A percentile compares a stretch with the other conserved stretches of the same genome.
These are phyloP conservation scores for Myxozyma sirexii DNA, from an alignment of 805 yeast genomes.

Conservation along the genomic window DNA sequence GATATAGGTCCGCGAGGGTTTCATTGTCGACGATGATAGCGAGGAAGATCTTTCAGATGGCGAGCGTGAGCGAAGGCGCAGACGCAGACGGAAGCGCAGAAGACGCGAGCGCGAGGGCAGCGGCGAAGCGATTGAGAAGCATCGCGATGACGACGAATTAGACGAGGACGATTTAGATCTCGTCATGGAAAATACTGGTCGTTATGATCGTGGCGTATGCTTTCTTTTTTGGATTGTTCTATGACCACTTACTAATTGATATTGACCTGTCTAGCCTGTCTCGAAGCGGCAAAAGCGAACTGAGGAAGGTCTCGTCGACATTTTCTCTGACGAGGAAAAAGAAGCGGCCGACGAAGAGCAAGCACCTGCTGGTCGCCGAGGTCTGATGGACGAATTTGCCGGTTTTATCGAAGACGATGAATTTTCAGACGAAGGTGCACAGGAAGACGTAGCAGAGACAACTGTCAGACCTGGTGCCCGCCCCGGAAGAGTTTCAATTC, in stretches of 20 bases:
- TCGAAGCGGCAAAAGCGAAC: slow-evolving; percentile 45
- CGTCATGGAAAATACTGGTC: slow-evolving; percentile 87
- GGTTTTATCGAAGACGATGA: slow-evolving; percentile 98
- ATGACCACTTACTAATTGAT: background rate
- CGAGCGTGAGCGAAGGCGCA: slow-evolving; percentile 35
- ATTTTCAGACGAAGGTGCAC: slow-evolving; percentile 77
- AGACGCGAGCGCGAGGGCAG: slow-evolving; percentile 37
- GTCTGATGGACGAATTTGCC: slow-evolving; percentile 78
- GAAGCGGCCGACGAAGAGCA: slow-evolving; percentile 41
- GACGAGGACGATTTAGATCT: slow-evolving; percentile 96
- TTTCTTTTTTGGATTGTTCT: background rate
- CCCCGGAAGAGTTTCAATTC: slow-evolving; percentile 37
- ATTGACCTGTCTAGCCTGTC: slow-evolving; percentile 18
- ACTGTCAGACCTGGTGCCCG: slow-evolving; percentile 5
- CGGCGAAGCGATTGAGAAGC: slow-evolving; percentile 25
- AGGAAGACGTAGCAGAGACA: slow-evolving; percentile 18
- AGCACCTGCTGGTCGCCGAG: slow-evolving; percentile 35
- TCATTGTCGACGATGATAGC: slow-evolving; percentile 92
- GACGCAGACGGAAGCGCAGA: slow-evolving; percentile 32
- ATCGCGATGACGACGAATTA: slow-evolving; percentile 58
- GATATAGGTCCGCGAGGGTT: slow-evolving; percentile 72
- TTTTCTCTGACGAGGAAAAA: slow-evolving; percentile 61
- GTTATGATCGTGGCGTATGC: slow-evolving; percentile 40
- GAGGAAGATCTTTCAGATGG: slow-evolving; percentile 53
- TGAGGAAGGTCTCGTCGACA: slow-evolving; percentile 57